These are phyloP conservation scores for Lycium ferocissimum DNA, from an alignment of 257 asterid species.

Conservation along the genomic window DNA sequence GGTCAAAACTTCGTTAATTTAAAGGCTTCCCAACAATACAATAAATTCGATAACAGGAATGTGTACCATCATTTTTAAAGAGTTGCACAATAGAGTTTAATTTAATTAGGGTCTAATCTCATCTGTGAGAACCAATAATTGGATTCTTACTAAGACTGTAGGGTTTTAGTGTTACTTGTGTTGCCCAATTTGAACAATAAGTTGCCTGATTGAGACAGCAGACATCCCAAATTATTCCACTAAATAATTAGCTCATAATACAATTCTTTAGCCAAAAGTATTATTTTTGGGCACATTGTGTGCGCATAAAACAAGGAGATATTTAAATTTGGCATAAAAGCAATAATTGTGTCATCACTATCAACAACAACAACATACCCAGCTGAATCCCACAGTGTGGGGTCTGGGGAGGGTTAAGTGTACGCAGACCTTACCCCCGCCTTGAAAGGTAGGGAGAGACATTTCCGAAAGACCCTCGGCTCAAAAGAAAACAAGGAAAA, in stretches of 20 bases:
- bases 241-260: conserved; percentile 3
- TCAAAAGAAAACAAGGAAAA: no score
- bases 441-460: no score
- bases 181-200: background rate
- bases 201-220: background rate
- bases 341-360: background rate
- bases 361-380: no score
- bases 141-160: background rate
- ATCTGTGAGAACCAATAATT: background rate
- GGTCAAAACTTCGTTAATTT: background rate
- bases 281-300: background rate
- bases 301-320: background rate
- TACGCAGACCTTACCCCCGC: no score
- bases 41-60: background rate
- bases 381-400: no score
- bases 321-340: background rate
- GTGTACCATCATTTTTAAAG: background rate
- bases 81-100: no score
- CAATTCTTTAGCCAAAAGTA: background rate
- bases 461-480: no score
- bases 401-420: no score
- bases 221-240: background rate
- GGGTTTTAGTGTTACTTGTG: background rate
- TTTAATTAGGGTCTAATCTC: background rate
- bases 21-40: background rate